These are phyloP conservation scores for Zymoseptoria passerinii DNA, from an alignment of 2,329 filamentous ascomycete genomes.

Conservation along the genomic window DNA sequence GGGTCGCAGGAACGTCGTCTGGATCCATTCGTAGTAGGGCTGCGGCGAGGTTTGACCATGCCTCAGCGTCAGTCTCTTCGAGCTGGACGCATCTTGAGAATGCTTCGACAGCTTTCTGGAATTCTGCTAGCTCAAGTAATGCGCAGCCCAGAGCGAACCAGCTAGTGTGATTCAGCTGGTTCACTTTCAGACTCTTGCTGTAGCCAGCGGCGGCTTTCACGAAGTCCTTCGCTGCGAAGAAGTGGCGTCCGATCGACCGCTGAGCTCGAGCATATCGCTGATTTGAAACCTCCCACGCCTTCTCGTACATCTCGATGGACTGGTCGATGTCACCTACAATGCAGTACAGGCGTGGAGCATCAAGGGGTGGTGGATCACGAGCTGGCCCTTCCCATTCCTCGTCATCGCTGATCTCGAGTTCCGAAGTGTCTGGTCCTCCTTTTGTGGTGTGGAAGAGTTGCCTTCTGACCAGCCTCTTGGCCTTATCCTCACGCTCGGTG, in stretches of 20 bases:
- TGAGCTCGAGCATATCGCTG: slow-evolving; percentile 79
- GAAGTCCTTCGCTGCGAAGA: slow-evolving; percentile 59
- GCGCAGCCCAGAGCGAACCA: slow-evolving; percentile 93
- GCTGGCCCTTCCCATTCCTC: slow-evolving; percentile 59
- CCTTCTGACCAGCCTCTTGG: slow-evolving; percentile 64
- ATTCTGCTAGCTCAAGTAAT: slow-evolving; percentile 66
- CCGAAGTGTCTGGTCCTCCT: slow-evolving; percentile 31
- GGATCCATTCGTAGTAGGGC: slow-evolving; percentile 50
- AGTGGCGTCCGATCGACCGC: slow-evolving; percentile 72
- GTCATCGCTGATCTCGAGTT: slow-evolving; percentile 28
- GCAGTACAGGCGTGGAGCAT: slow-evolving; percentile 82
- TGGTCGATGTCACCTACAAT: slow-evolving; percentile 85
- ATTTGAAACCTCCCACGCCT: slow-evolving; percentile 79
- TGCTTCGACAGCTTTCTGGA: slow-evolving; percentile 69
- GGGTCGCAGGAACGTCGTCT: slow-evolving; percentile 10
- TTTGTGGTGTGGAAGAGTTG: slow-evolving; percentile 64
- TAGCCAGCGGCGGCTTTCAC: slow-evolving; percentile 69
- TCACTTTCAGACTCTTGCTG: slow-evolving; percentile 64
- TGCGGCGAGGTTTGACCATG: slow-evolving; percentile 90
- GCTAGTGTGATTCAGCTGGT: slow-evolving; percentile 69
- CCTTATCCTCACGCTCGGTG: slow-evolving; percentile 75
- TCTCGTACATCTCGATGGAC: slow-evolving; percentile 66
- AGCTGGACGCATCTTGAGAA: slow-evolving; percentile 76
- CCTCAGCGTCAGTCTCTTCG: slow-evolving; percentile 82
- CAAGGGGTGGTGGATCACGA: slow-evolving; percentile 61